Base-by-base conservation (phyloP, 2,329 filamentous ascomycete genomes). In the Dactylellina cionopaga region DNA sequence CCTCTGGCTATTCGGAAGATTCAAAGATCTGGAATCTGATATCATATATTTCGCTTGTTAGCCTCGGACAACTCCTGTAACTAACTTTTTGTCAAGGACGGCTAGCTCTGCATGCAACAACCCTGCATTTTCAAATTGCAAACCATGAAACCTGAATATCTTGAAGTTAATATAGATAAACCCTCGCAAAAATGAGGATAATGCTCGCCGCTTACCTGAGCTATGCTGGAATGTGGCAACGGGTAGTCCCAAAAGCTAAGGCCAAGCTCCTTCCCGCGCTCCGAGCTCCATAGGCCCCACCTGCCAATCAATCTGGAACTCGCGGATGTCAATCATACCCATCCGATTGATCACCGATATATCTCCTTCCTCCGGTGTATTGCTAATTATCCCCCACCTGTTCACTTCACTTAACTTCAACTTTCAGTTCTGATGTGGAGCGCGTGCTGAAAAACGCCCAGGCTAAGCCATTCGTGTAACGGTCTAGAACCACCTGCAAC, bases 401-500 rank as follows among this genome's bases (percentile, higher is more conserved):
- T 31, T 17, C 17, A n/a, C 37, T 37, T 27, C 10, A 33, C 49
- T 19, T 22, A 22, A 10, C 22, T n/a, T n/a, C 44, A 49, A 17
- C 11, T 49, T 13, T 22, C 44, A 19, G 27, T 37, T 25, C 41
- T 29, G 29, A 17, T 47, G 37, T 49, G 51, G 33, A 27, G 3
- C 15, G 2, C 15, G 2, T 37, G 47, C 15, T 1, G 55, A 13
- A 13, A 10, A 24, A 39, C 24, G 31, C 24, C 31, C 29, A 27
- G 25, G 47, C 43, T 19, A 22, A 27, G 25, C n/a, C n/a, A 13
- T 60, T 55, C 29, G 56, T 63, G 49, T 25, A 33, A 71, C 66
- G 66, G 66, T 71, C 66, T 71, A 71, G 66, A 71, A 71, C 66
- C 51, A 58, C 41, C 22, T 43, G 41, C 58, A 71, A 71, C 66